These are phyloP conservation scores for Phellopilus nigrolimitatus DNA, from an alignment of 1,284 basidiomycete species.

Conservation along the genomic window DNA sequence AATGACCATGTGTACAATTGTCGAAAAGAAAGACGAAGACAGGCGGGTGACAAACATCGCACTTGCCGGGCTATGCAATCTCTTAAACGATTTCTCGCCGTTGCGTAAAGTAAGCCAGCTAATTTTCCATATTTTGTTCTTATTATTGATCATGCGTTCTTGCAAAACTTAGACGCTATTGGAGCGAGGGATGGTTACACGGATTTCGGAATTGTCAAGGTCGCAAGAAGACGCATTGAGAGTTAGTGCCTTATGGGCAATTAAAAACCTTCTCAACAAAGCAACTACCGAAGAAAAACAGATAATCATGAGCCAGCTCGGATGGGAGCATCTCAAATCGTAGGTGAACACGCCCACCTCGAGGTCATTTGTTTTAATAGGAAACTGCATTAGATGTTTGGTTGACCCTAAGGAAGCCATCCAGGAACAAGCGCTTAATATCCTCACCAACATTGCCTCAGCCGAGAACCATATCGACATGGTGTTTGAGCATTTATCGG, in stretches of 20 bases:
- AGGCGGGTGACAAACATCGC: slow-evolving; percentile 69
- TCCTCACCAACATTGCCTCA: slow-evolving; percentile 54
- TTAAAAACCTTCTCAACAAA: slow-evolving; percentile 74
- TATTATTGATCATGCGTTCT: slow-evolving; percentile 1
- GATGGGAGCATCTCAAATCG: slow-evolving; percentile 54
- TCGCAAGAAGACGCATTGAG: slow-evolving; percentile 53
- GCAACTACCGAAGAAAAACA: slow-evolving; percentile 54
- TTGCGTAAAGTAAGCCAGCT: slow-evolving; percentile 52
- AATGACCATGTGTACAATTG: slow-evolving; percentile 58
- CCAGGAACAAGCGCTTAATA: slow-evolving; percentile 63
- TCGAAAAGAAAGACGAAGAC: slow-evolving; percentile 56
- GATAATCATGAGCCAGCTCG: slow-evolving; percentile 57
- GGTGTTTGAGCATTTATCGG: slow-evolving; percentile 48
- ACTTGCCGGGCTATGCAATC: slow-evolving; percentile 74
- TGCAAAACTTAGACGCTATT: slow-evolving; percentile 45
- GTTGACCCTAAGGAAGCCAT: slow-evolving; percentile 45
- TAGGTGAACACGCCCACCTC: slow-evolving; percentile 30
- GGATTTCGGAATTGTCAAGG: slow-evolving; percentile 54
- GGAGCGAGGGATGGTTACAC: slow-evolving; percentile 56
- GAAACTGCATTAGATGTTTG: slow-evolving; percentile 37
- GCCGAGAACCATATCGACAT: slow-evolving; percentile 54
- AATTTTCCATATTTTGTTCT: neutral
- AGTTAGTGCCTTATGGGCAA: slow-evolving; percentile 72
- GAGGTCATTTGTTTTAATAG: neutral
- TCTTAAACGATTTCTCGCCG: slow-evolving; percentile 84